A percentile compares a stretch with the other conserved stretches of the same genome.
These are phyloP conservation scores for Diaporthe citri DNA, from an alignment of 2,329 filamentous ascomycete genomes.

Conservation along the genomic window DNA sequence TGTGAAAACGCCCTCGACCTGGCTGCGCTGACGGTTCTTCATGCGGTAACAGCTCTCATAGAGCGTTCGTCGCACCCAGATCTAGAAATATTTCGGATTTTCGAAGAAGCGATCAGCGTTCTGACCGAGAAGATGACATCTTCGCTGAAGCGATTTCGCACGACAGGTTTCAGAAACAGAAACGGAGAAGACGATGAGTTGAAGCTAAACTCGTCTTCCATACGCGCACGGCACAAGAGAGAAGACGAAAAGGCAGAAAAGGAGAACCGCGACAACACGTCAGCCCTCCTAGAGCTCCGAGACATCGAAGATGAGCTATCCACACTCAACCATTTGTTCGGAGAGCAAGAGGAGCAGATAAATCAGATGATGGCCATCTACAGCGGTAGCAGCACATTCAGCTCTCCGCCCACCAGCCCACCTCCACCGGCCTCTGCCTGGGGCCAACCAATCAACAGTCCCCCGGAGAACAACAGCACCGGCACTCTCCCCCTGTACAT, in stretches of 20 bases:
- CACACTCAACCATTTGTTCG: conserved; percentile 14
- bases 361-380: conserved; percentile 12
- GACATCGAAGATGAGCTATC: conserved; percentile 37
- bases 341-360: conserved; percentile 25
- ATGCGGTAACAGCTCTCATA: conserved; percentile 69
- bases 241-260: conserved; percentile 47
- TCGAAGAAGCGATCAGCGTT: conserved; percentile 20
- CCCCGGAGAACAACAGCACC: neutral
- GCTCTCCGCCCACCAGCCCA: neutral
- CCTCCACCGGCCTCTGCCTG: neutral
- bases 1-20: conserved; percentile 71
- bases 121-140: conserved; percentile 70
- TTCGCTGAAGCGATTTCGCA: conserved; percentile 69
- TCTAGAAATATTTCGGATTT: conserved; percentile 69
- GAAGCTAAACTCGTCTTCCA: conserved; percentile 55
- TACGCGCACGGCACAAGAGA: conserved; percentile 54
- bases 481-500: neutral
- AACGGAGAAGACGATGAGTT: conserved; percentile 53
- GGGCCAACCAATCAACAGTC: neutral
- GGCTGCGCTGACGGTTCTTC: conserved; percentile 67
- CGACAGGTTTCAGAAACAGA: conserved; percentile 63
- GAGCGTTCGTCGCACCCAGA: conserved; percentile 69
- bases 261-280: conserved; percentile 33
- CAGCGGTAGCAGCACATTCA: neutral
- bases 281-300: conserved; percentile 33